These are phyloP conservation scores for Euryodendron excelsum DNA, from an alignment of 148 eudicot genomes.

Conservation along the genomic window DNA sequence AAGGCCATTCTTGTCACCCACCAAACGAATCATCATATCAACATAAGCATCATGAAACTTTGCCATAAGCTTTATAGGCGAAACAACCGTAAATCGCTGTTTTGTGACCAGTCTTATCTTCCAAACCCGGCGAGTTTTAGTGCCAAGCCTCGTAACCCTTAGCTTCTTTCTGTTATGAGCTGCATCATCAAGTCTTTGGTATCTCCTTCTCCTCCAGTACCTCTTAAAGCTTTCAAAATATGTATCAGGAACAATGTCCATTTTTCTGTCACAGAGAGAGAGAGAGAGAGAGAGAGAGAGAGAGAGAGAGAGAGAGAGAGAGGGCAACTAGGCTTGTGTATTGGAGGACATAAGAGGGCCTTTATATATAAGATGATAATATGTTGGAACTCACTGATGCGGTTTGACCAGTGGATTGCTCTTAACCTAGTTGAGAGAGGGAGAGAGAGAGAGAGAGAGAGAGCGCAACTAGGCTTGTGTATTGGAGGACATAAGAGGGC, in stretches of 20 bases:
- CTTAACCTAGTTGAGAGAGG: too few species aligned
- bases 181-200: slow-evolving; percentile 14
- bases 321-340: too few species aligned
- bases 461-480: too few species aligned
- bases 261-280: background rate
- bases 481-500: too few species aligned
- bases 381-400: too few species aligned
- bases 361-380: too few species aligned
- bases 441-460: too few species aligned
- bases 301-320: background rate
- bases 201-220: slow-evolving; percentile 20
- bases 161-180: slow-evolving; percentile 13
- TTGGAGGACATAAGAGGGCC: too few species aligned
- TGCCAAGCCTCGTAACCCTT: slow-evolving; percentile 16
- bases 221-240: slow-evolving; percentile 12
- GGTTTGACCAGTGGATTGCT: too few species aligned
- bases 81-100: background rate
- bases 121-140: background rate
- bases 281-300: background rate
- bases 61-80: background rate
- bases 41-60: slow-evolving; percentile 10
- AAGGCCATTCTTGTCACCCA: background rate
- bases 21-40: background rate
- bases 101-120: background rate
- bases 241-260: background rate